Evolutionary conservation across 2,329 filamentous ascomycete genomes (phyloP), one percentile per base, ranked within the genome.

Genomic region (Monilinia polystroma): DNA sequence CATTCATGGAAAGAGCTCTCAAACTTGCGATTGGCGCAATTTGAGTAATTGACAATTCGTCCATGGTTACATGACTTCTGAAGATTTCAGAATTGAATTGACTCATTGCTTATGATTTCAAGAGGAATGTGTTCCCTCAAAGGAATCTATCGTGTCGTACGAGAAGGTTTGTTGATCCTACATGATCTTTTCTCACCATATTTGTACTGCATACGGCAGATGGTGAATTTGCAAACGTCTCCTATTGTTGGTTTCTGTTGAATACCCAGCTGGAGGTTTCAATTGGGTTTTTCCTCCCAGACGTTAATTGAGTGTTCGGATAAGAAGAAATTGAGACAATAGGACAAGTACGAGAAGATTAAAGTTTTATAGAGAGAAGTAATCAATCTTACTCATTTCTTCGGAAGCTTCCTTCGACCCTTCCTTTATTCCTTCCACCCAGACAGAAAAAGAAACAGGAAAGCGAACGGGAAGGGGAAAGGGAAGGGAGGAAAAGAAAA

Each of bases 31-130:
- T 54, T 7, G 41, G 55, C 16, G 64, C 51, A 29, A 43, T 45
- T 43, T 51, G 64, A 32, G 29, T 23, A 23, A 38, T 41, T 23
- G 55, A 35, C 16, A 62, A 35, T 20, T 66, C 64, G 35, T 66
- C 64, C 64, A 66, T 66, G 20, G 45, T 60, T 66, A 47, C 64
- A 62, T 66, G 43, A 52, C 54, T 60, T 47, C 64, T 62, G 55
- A 54, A 66, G 18, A 23, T 11, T 18, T 35, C 55, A 20, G 63
- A 26, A 20, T 11, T 41, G 43, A 11, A 18, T 64, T 54, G 57
- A 58, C 43, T 58, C 63, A 64, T 64, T 47, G 16, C 32, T 64
- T 51, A 57, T 51, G n/a, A 29, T 59, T 5, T n/a, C 29, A 14
- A 14, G 38, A 7, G 10, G 26, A n/a, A 57, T 20, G 63, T 58